Base-by-base conservation (phyloP, 2,329 filamentous ascomycete species). In the Colletotrichum paranaense region DNA sequence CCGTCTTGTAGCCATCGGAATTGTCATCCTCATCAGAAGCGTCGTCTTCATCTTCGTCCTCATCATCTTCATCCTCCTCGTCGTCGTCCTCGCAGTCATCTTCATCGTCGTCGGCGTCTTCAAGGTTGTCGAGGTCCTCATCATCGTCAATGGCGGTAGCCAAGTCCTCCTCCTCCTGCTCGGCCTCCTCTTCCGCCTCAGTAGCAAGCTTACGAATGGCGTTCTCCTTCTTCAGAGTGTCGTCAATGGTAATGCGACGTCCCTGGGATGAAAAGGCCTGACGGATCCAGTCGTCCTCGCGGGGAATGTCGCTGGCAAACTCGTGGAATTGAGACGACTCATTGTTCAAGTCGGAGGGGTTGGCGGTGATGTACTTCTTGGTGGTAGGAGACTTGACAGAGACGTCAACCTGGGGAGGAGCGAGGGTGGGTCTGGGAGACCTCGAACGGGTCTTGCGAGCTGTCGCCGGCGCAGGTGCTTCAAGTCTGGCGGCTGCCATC, bases 191-290 rank as follows among this genome's bases (percentile, higher is more conserved):
- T 80, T 98, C 97, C 1, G 92, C 97, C 82, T 99, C 96, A 80
- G 94, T 92, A 60, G 92, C 96, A 30, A 98, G 85, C 74, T 93
- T 92, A 62, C 96, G 92, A 75, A 99, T 97, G 35, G 91, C 91
- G 75, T 95, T 95, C 83, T 99, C 97, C 83, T 97, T 97, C 81
- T 91, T 89, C 76, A 99, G 88, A 5, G 95, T 97, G 80, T 98
- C 97, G 76, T 93, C 92, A 76, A 99, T 92, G 4, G 95, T 98
- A 52, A 99, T 87, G 78, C 94, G 95, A 62, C 88, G 88, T 68
- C 88, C 88, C 76, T 91, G 86, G 38, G 90, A 89, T 8, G 89
- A 87, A 42, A 90, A 86, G 78, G 94, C 92, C 68, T 93, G 91
- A 19, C 86, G 86, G 35, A 97, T 94, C 97, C 97, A 99, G 78